Evolutionary conservation across 495 filamentous ascomycete species (phyloP).

Genomic region (Penicillium coprophilum): DNA sequence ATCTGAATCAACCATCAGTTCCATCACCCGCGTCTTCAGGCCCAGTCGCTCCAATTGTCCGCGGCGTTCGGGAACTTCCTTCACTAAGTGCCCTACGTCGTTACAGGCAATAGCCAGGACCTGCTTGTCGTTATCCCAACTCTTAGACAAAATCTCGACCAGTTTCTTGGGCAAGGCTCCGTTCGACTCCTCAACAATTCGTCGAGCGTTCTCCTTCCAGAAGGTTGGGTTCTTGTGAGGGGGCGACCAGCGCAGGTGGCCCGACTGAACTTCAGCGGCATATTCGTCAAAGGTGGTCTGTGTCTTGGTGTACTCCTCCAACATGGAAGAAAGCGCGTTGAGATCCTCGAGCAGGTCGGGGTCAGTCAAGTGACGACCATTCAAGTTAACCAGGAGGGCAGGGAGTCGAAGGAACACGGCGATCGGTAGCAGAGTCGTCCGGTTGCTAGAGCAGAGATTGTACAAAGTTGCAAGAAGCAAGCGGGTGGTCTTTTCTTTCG

Average conservation of each 20-base stretch:
- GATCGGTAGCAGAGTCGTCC: slow-evolving; percentile 71
- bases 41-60: slow-evolving; percentile 83
- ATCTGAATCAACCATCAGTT: slow-evolving; percentile 87
- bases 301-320: slow-evolving; percentile 91
- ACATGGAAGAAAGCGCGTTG: slow-evolving; percentile 66
- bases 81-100: slow-evolving; percentile 85
- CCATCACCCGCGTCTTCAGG: slow-evolving; percentile 89
- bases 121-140: slow-evolving; percentile 90
- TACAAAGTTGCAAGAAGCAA: slow-evolving; percentile 83
- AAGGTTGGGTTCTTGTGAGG: slow-evolving; percentile 88
- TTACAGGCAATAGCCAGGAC: slow-evolving; percentile 96
- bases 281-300: slow-evolving; percentile 98
- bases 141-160: slow-evolving; percentile 80
- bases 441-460: slow-evolving; percentile 78
- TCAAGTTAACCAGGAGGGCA: slow-evolving; percentile 73
- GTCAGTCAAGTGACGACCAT: slow-evolving; percentile 81
- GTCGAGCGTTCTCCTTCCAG: slow-evolving; percentile 93
- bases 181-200: slow-evolving; percentile 81
- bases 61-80: slow-evolving; percentile 84
- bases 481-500: slow-evolving; percentile 96
- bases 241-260: slow-evolving; percentile 92
- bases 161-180: slow-evolving; percentile 79
- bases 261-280: slow-evolving; percentile 81
- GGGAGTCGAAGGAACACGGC: slow-evolving; percentile 83
- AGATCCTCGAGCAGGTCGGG: slow-evolving; percentile 88